phyloP scores from a whole-genome alignment of 2,329 filamentous ascomycete genomes.

The Aspergillus caelatus region DNA sequence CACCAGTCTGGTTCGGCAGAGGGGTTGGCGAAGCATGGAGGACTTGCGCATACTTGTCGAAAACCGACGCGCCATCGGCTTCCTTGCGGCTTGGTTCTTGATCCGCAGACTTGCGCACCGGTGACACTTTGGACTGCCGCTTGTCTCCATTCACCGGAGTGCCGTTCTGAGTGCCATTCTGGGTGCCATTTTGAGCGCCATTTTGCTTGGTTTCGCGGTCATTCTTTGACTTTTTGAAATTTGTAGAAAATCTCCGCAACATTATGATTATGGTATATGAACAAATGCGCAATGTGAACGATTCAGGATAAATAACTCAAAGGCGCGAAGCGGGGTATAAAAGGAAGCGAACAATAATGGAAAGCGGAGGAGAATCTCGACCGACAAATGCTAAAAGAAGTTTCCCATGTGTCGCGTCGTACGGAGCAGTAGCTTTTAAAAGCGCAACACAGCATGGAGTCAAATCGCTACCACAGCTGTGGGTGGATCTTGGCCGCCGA shows the following conservation, averaged over 20 bases:
- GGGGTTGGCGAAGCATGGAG: constrained; percentile 62
- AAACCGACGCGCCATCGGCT: constrained; percentile 44
- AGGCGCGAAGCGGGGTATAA: constrained; percentile 14
- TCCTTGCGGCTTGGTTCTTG: constrained; percentile 38
- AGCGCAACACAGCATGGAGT: constrained; percentile 14
- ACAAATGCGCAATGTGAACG: background rate
- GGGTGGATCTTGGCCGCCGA: constrained; percentile 17
- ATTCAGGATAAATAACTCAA: background rate
- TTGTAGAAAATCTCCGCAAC: constrained; percentile 45
- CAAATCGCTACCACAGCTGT: constrained; percentile 9
- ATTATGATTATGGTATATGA: constrained; percentile 30
- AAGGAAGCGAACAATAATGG: constrained; percentile 8
- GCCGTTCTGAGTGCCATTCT: too few relatives aligned
- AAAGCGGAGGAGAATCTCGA: constrained; percentile 3
- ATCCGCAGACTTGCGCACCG: constrained; percentile 27
- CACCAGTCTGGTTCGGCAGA: constrained; percentile 63
- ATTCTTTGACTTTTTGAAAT: constrained; percentile 42
- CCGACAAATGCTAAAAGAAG: background rate
- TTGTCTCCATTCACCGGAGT: constrained; percentile 30
- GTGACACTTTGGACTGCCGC: constrained; percentile 36
- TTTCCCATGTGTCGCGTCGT: constrained; percentile 2
- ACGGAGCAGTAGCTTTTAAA: constrained; percentile 20
- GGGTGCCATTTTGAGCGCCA: constrained; percentile 15
- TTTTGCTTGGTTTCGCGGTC: constrained; percentile 38
- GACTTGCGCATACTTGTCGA: constrained; percentile 49